A percentile compares a stretch with the other conserved stretches of the same genome.
phyloP scores from a whole-genome alignment of 768 basidiomycete genomes.

The Boletus vermiculosoides region DNA sequence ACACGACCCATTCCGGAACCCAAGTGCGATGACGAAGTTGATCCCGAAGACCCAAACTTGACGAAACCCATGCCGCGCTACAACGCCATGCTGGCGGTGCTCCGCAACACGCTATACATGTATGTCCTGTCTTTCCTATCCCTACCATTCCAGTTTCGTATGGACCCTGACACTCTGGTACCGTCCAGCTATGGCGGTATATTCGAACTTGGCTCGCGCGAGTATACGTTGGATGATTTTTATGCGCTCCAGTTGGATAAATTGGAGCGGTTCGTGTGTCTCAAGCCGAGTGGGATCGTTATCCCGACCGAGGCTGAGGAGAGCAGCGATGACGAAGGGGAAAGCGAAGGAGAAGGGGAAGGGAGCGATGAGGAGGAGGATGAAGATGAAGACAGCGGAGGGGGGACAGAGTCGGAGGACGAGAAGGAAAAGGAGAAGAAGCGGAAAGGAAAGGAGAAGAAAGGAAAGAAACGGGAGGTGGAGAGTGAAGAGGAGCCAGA shows the following conservation, averaged over 20 bases:
- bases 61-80: slow-evolving; percentile 72
- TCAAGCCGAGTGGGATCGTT: slow-evolving; percentile 63
- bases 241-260: slow-evolving; percentile 80
- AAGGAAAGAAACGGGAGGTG: slow-evolving; percentile 19
- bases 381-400: slow-evolving; percentile 31
- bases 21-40: slow-evolving; percentile 36
- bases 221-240: slow-evolving; percentile 91
- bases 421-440: background rate
- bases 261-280: slow-evolving; percentile 71
- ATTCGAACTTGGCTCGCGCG: slow-evolving; percentile 74
- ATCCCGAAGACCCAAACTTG: slow-evolving; percentile 62
- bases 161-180: background rate
- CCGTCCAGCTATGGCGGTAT: slow-evolving; percentile 79
- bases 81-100: slow-evolving; percentile 85
- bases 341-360: slow-evolving; percentile 58
- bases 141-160: background rate
- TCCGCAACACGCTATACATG: slow-evolving; percentile 86
- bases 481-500: slow-evolving; percentile 32
- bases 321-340: slow-evolving; percentile 61
- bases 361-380: slow-evolving; percentile 56
- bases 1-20: background rate
- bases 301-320: slow-evolving; percentile 62
- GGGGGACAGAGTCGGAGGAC: slow-evolving; percentile 11
- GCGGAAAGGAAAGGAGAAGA: slow-evolving; percentile 4
- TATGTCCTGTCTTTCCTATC: slow-evolving; percentile 33